A percentile compares a stretch with the other conserved stretches of the same genome.
Evolutionary conservation across 768 basidiomycete genomes (phyloP).

Genomic region (Dioszegia crocea): DNA sequence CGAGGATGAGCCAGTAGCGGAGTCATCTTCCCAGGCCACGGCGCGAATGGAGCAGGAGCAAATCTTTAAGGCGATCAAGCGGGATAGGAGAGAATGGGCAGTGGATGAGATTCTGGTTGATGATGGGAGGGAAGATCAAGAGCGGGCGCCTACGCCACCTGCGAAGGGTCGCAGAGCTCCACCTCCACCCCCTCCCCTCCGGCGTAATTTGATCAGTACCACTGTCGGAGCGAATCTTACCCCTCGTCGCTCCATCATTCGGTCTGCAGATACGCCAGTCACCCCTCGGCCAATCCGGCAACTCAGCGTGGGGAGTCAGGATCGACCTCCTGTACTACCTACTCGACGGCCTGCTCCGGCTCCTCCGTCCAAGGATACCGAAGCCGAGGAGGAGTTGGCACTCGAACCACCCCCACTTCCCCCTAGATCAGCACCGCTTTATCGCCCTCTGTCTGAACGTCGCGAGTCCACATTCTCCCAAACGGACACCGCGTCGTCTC

Average conservation of each 20-base stretch:
- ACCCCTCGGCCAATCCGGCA: constrained; percentile 21
- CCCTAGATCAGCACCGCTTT: constrained; percentile 14
- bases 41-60: constrained; percentile 13
- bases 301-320: constrained; percentile 9
- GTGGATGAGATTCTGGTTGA: not conserved
- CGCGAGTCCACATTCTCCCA: constrained; percentile 12
- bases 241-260: constrained; percentile 14
- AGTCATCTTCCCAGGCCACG: constrained; percentile 25
- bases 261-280: constrained; percentile 28
- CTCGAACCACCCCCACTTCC: constrained; percentile 17
- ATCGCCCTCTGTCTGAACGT: not conserved
- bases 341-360: constrained; percentile 30
- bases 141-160: not conserved
- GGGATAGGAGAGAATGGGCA: constrained; percentile 3
- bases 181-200: constrained; percentile 17
- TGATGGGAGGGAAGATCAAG: not conserved
- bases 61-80: constrained; percentile 1
- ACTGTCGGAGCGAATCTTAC: constrained; percentile 9
- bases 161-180: constrained; percentile 3
- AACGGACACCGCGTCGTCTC: constrained; percentile 16
- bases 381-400: not conserved
- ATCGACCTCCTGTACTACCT: constrained; percentile 14
- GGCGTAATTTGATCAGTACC: not conserved
- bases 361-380: not conserved
- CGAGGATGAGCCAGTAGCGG: constrained; percentile 18